Evolutionary conservation across 805 yeast genomes (phyloP).

Genomic region (Starmerella davenportii): DNA sequence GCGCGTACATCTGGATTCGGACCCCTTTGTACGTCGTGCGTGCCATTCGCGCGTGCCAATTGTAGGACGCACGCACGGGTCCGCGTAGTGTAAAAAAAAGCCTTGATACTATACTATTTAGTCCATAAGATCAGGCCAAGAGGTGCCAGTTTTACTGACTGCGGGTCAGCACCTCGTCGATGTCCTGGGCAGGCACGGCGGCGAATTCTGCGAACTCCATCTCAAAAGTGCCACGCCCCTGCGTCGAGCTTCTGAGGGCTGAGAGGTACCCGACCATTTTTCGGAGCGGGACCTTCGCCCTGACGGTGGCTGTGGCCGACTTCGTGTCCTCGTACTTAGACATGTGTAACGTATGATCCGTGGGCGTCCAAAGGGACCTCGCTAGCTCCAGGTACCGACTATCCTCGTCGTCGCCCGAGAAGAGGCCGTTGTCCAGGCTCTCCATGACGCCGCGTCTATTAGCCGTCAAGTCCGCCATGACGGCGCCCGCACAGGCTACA

Average conservation of each 20-base stretch:
- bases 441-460: slow-evolving; percentile 57
- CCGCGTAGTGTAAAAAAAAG: too few species aligned
- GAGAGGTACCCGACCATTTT: slow-evolving; percentile 83
- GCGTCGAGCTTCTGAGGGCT: slow-evolving; percentile 62
- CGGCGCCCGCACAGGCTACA: slow-evolving; percentile 54
- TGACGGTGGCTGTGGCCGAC: slow-evolving; percentile 26
- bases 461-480: slow-evolving; percentile 67
- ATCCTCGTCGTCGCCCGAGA: slow-evolving; percentile 3
- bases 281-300: slow-evolving; percentile 69
- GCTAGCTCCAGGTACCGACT: slow-evolving; percentile 24
- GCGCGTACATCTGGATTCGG: too few species aligned
- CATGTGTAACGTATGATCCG: slow-evolving; percentile 25
- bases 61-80: too few species aligned
- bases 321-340: slow-evolving; percentile 22
- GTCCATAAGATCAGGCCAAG: too few species aligned
- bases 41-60: too few species aligned
- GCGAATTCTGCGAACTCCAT: slow-evolving; percentile 67
- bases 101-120: too few species aligned
- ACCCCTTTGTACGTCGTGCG: too few species aligned
- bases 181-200: slow-evolving; percentile 39
- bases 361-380: slow-evolving; percentile 34
- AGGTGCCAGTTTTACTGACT: too few species aligned
- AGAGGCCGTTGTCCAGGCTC: slow-evolving; percentile 33
- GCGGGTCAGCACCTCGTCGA: slow-evolving; percentile 15
- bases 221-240: slow-evolving; percentile 70